Evolutionary conservation across 208 protist species (phyloP).

Genomic region (Tritrichomonas foetus): DNA sequence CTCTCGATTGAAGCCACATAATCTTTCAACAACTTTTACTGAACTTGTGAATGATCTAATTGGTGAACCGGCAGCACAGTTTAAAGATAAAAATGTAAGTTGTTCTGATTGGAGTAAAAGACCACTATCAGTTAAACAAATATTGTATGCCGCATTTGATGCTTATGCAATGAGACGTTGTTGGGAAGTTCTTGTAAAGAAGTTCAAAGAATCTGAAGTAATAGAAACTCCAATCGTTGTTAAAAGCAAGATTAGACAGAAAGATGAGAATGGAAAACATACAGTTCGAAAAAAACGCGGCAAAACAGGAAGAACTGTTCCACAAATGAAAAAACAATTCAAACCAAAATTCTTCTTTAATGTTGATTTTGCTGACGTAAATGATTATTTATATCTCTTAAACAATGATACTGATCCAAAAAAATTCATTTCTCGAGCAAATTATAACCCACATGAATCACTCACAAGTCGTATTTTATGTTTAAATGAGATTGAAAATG

Average conservation of each 20-base stretch:
- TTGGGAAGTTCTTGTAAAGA: background rate
- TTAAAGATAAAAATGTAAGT: background rate
- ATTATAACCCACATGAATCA: background rate
- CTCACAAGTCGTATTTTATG: background rate
- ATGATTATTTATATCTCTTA: background rate
- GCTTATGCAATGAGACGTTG: background rate
- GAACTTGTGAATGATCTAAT: background rate
- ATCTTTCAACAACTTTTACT: background rate
- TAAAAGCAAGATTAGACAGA: background rate
- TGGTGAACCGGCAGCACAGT: background rate
- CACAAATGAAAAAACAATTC: no score
- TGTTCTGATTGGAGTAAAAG: background rate
- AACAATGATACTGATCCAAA: background rate
- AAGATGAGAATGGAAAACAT: no score
- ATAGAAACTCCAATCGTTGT: background rate
- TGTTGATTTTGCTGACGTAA: no score
- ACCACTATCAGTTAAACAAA: background rate
- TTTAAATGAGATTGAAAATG: background rate
- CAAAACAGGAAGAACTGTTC: background rate
- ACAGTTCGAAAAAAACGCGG: background rate
- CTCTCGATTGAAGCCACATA: background rate
- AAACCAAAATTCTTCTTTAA: no score
- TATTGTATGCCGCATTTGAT: constrained; percentile 25
- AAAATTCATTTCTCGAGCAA: background rate
- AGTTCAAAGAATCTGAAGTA: background rate